phyloP scores from a whole-genome alignment of 257 asterid genomes.

The Capsicum pubescens region DNA sequence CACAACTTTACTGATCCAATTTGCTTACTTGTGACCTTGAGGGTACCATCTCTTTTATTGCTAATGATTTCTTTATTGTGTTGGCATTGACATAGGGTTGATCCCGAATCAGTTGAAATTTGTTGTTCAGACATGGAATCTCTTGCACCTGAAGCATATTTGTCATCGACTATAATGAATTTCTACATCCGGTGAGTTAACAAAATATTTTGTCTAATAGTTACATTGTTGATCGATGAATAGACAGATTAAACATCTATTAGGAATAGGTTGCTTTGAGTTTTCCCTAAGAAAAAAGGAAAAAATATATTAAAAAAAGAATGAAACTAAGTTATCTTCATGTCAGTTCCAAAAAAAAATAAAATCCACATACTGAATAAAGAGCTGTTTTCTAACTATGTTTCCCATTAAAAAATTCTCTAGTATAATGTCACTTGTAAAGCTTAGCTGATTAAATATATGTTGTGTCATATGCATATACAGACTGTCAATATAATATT shows the following conservation, averaged over 20 bases:
- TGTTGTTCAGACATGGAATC: constrained; percentile 69
- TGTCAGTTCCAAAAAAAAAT: background rate
- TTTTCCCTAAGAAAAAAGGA: background rate
- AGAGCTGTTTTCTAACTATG: constrained; percentile 5
- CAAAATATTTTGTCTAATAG: constrained; percentile 3
- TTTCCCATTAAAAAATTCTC: constrained; percentile 7
- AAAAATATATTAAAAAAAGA: background rate
- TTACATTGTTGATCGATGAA: constrained; percentile 14
- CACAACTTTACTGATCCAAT: background rate
- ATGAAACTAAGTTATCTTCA: background rate
- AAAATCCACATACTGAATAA: background rate
- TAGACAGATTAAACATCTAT: background rate
- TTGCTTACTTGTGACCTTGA: constrained; percentile 27
- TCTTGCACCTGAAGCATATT: constrained; percentile 75
- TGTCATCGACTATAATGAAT: constrained; percentile 76
- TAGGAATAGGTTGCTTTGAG: background rate
- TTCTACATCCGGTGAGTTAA: constrained; percentile 82
- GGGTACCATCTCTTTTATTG: background rate
- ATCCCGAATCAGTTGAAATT: constrained; percentile 77
- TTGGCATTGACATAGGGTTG: constrained; percentile 52
- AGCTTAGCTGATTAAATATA: background rate
- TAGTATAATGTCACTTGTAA: background rate
- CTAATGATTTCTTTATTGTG: background rate
- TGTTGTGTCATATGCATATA: constrained; percentile 18
- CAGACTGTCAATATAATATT: background rate